Percentiles rank a stretch among this genome's conserved stretches.
These are phyloP conservation scores for Carex arenaria DNA, from an alignment of 202 grass and related monocot species.

Conservation along the genomic window DNA sequence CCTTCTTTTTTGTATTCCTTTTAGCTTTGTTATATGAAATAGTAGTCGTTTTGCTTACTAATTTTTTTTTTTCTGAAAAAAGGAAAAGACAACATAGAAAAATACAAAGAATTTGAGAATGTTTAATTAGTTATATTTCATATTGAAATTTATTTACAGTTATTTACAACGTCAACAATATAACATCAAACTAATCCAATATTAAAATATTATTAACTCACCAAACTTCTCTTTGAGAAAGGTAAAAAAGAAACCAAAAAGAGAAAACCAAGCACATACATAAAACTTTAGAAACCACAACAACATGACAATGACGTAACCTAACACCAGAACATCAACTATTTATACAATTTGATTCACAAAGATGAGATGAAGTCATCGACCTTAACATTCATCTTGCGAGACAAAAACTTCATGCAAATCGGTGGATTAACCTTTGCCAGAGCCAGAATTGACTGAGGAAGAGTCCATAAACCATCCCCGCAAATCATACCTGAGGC, in stretches of 20 bases:
- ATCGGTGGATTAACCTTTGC: conserved; percentile 81
- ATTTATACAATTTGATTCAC: background rate
- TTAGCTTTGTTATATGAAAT: background rate
- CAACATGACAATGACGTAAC: background rate
- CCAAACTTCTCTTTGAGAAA: conserved; percentile 7
- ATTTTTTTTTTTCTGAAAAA: background rate
- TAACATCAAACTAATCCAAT: background rate
- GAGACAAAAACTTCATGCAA: conserved; percentile 83
- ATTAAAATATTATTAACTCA: background rate
- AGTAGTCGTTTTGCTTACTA: background rate
- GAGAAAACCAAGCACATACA: background rate
- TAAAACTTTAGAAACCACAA: background rate
- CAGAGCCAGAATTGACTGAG: conserved; percentile 67
- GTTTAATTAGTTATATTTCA: background rate
- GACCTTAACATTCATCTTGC: conserved; percentile 52
- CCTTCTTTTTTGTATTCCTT: background rate
- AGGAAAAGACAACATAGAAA: background rate
- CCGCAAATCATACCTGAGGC: conserved; percentile 84
- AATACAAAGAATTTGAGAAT: background rate
- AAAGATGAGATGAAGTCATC: conserved; percentile 38
- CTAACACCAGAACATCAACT: background rate
- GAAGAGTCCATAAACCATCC: conserved; percentile 77
- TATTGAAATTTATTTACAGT: background rate
- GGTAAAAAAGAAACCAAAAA: too few species aligned
- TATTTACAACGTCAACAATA: background rate